Evolutionary conservation across 768 basidiomycete species (phyloP).

Genomic region (Leucocoprinus sp.): DNA sequence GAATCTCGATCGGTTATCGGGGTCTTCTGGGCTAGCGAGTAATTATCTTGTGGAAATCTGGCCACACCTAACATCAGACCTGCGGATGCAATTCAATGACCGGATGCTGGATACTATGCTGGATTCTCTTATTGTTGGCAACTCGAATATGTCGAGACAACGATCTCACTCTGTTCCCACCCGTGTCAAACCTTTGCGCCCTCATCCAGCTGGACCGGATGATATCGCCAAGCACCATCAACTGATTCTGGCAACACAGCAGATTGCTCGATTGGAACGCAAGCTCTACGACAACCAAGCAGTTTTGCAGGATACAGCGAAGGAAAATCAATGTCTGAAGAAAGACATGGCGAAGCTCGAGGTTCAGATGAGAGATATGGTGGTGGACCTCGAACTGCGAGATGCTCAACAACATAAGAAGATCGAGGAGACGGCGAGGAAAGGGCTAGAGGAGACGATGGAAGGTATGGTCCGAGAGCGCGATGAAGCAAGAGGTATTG

Average conservation of each 20-base stretch:
- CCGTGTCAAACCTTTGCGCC: background rate
- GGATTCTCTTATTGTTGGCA: background rate
- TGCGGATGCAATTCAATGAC: conserved; percentile 6
- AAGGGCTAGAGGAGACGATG: background rate
- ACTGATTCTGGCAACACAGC: background rate
- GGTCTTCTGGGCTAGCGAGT: background rate
- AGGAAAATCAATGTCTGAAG: background rate
- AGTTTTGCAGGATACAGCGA: background rate
- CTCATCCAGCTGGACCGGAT: background rate
- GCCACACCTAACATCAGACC: conserved; percentile 1
- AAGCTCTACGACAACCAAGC: background rate
- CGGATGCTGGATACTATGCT: conserved; percentile 1
- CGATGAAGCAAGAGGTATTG: conserved; percentile 2
- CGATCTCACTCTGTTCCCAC: conserved; percentile 4
- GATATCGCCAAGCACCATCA: background rate
- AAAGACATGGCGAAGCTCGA: background rate
- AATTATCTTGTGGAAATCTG: conserved; percentile 3
- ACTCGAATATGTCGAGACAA: background rate
- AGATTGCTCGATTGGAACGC: background rate
- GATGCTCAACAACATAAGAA: background rate
- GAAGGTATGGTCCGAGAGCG: background rate
- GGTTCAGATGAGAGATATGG: background rate
- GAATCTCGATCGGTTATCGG: background rate
- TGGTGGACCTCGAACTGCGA: background rate
- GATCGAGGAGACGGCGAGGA: background rate